Evolutionary conservation across 345 rosid genomes (phyloP).

Genomic region (Isatis tinctoria): DNA sequence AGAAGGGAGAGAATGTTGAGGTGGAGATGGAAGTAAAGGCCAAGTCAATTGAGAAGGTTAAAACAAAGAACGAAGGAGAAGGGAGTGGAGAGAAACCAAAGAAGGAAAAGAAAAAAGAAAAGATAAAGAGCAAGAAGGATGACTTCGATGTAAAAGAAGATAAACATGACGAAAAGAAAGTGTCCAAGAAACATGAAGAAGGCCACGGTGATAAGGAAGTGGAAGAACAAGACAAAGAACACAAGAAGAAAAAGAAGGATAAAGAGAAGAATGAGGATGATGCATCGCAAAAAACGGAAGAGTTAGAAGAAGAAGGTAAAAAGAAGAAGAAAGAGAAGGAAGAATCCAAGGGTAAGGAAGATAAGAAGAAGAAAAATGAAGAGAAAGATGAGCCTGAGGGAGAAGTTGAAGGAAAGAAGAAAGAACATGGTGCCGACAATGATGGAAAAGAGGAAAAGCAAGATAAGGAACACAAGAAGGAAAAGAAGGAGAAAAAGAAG

Average conservation of each 20-base stretch:
- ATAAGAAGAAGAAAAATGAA: neutral
- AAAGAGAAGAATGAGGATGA: conserved; percentile 2
- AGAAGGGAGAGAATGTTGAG: conserved; percentile 36
- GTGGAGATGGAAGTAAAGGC: conserved; percentile 55
- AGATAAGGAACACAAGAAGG: neutral
- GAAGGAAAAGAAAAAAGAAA: conserved; percentile 18
- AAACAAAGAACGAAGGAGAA: conserved; percentile 27
- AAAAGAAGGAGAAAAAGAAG: neutral
- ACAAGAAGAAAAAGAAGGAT: neutral
- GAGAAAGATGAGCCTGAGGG: neutral
- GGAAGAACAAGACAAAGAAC: neutral
- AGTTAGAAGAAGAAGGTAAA: neutral
- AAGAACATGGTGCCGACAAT: neutral
- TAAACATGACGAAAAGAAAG: neutral
- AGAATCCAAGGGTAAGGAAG: conserved; percentile 2
- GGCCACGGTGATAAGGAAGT: neutral
- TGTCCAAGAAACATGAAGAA: neutral
- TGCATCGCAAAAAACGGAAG: neutral
- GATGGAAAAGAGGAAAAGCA: neutral
- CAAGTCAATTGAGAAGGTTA: conserved; percentile 53
- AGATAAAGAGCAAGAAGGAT: conserved; percentile 7
- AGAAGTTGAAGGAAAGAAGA: neutral
- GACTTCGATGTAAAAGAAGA: neutral
- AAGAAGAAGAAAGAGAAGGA: neutral
- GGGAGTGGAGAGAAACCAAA: conserved; percentile 29